phyloP scores from a whole-genome alignment of 768 basidiomycete species.

The Auricularia sp. region DNA sequence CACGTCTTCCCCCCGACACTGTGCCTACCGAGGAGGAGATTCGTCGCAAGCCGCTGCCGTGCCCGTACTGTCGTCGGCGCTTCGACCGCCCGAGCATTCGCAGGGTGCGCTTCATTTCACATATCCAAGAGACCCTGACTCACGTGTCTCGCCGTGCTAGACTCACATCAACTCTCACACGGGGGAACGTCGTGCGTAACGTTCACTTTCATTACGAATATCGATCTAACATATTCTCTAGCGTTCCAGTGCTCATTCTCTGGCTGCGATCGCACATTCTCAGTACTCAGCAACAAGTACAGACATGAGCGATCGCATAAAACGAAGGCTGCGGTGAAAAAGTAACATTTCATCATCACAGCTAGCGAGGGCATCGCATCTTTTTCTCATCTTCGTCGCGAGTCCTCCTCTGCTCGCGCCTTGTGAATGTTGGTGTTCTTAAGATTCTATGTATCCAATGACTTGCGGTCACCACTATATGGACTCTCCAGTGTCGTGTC shows the following conservation, averaged over 20 bases:
- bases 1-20: background rate
- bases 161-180: constrained; percentile 1
- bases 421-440: too few relatives aligned
- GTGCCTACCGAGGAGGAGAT: background rate
- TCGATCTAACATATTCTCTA: background rate
- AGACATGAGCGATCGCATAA: background rate
- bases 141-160: background rate
- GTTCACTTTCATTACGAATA: background rate
- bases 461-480: too few relatives aligned
- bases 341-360: too few relatives aligned
- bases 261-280: background rate
- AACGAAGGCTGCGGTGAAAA: too few relatives aligned
- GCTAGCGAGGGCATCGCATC: too few relatives aligned
- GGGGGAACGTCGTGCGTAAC: background rate
- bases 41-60: background rate
- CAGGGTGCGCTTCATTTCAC: background rate
- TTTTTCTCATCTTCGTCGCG: too few relatives aligned
- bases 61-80: background rate
- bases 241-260: background rate
- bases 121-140: background rate
- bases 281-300: constrained; percentile 1
- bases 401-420: too few relatives aligned
- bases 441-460: too few relatives aligned
- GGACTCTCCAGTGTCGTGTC: too few relatives aligned
- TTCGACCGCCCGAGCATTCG: background rate